Evolutionary conservation across 2,329 filamentous ascomycete species (phyloP), one percentile per base, ranked within the genome.

Genomic region (Gaeumannomyces tritici): DNA sequence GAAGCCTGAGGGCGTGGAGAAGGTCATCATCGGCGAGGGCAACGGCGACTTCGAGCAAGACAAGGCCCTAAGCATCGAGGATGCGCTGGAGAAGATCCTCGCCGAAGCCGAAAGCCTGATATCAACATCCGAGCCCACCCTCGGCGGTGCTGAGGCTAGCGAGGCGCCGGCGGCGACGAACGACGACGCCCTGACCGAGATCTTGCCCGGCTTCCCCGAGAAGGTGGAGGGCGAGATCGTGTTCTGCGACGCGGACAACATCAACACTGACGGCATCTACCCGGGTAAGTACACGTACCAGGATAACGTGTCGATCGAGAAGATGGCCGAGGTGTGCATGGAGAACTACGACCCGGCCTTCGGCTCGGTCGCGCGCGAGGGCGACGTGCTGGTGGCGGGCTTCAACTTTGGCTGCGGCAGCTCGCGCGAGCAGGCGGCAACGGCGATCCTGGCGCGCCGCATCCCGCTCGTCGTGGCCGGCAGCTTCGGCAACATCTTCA

Each of bases 251-350:
- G 85, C 84, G 0, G 79, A 83, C 67, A 96, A 96, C 75, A 85
- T 97, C 72, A 90, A 95, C 76, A 98, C 93, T 0, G 93, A 98
- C 70, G 88, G 84, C 62, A 96, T 98, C 73, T 98, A 98, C 73
- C 89, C 92, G 0, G 91, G 90, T 13, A 89, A 89, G 74, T 66
- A 91, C 73, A 97, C 93, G 0, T 98, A 98, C 75, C 91, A 96
- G 72, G 93, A 98, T 71, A 83, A 90, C 69, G 81, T 98, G 1
- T 77, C 89, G 0, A 79, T 76, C 0, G 88, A 91, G 65, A 85
- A 85, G 63, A 97, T 98, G 93, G 91, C 91, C 0, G 79, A 89
- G 67, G 92, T 93, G 0, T 93, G 89, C 74, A 97, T 98, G 92
- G 83, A 89, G 72, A 98, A 98, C 80, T 98, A 96, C 76, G 93